Percentiles rank a stretch among this genome's conserved stretches.
Conservation (phyloP, 805 yeast species). For the Saccharomycopsis schoenii region DNA sequence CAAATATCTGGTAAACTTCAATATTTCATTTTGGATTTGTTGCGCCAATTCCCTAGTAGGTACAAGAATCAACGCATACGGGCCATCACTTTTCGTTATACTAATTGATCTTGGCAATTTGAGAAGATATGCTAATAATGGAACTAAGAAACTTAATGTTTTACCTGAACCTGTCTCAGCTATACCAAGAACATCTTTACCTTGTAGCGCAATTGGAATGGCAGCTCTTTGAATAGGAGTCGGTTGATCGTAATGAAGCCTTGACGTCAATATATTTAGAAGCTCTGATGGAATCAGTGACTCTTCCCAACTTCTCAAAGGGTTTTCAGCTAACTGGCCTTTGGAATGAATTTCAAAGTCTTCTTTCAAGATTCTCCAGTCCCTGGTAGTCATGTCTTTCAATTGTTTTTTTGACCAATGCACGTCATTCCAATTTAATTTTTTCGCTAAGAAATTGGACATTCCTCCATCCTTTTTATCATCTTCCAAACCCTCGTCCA, state of each 20-base stretch:
- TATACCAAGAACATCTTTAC: constrained; percentile 71
- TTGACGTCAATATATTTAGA: constrained; percentile 27
- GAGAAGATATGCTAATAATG: constrained; percentile 49
- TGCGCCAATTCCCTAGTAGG: constrained; percentile 93
- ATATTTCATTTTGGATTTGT: constrained; percentile 66
- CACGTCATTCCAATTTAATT: constrained; percentile 21
- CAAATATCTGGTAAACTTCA: constrained; percentile 34
- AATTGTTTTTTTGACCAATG: constrained; percentile 64
- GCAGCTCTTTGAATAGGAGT: constrained; percentile 90
- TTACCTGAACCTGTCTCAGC: constrained; percentile 98
- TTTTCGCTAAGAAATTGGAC: constrained; percentile 10
- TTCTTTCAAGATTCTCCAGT: constrained; percentile 82
- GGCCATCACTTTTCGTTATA: constrained; percentile 42
- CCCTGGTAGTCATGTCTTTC: constrained; percentile 62
- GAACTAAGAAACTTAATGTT: constrained; percentile 74
- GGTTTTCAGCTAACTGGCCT: constrained; percentile 35
- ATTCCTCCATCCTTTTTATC: constrained; percentile 17
- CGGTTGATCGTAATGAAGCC: constrained; percentile 50
- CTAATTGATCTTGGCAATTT: constrained; percentile 29
- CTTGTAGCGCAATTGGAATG: constrained; percentile 54
- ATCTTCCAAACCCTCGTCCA: constrained; percentile 16
- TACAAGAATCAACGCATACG: constrained; percentile 66
- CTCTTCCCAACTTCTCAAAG: constrained; percentile 71
- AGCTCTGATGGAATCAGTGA: constrained; percentile 37
- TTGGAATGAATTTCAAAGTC: constrained; percentile 59